Evolutionary conservation across 2,329 filamentous ascomycete genomes (phyloP).

Genomic region (Xylaria sp.): DNA sequence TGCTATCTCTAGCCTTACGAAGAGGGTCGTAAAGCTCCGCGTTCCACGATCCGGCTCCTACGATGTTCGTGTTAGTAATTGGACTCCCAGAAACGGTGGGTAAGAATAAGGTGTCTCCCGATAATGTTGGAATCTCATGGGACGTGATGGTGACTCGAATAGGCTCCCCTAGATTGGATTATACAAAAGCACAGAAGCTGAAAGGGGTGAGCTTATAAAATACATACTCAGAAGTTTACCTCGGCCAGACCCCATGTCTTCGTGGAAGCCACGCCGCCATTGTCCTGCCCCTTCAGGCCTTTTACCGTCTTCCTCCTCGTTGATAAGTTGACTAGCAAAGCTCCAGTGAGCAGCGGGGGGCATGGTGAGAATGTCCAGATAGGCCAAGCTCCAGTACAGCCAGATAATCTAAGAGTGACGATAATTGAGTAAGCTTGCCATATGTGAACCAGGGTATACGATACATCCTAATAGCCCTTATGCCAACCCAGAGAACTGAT

Average conservation of each 20-base stretch:
- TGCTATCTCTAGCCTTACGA: constrained; percentile 51
- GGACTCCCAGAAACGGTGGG: not conserved
- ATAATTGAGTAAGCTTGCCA: constrained; percentile 1
- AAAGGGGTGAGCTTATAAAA: not conserved
- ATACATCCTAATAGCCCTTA: not conserved
- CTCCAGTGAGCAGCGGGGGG: constrained; percentile 60
- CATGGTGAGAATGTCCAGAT: constrained; percentile 61
- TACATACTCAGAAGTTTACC: constrained; percentile 56
- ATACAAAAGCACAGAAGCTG: not conserved
- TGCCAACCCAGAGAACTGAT: not conserved
- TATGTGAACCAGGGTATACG: not conserved
- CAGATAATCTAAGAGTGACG: constrained; percentile 41
- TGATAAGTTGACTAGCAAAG: constrained; percentile 58
- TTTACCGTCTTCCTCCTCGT: constrained; percentile 32
- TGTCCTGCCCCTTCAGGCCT: constrained; percentile 22
- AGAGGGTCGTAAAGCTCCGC: constrained; percentile 62
- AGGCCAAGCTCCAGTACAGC: constrained; percentile 63
- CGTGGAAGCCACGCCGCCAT: constrained; percentile 55
- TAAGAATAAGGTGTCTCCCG: not conserved
- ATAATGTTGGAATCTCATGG: not conserved
- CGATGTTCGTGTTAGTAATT: not conserved
- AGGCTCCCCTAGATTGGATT: too few relatives aligned
- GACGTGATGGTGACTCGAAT: not conserved
- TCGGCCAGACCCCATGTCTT: constrained; percentile 57
- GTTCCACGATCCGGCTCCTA: constrained; percentile 66